phyloP scores from a whole-genome alignment of 768 basidiomycete species.

The Clavulina sp. region DNA sequence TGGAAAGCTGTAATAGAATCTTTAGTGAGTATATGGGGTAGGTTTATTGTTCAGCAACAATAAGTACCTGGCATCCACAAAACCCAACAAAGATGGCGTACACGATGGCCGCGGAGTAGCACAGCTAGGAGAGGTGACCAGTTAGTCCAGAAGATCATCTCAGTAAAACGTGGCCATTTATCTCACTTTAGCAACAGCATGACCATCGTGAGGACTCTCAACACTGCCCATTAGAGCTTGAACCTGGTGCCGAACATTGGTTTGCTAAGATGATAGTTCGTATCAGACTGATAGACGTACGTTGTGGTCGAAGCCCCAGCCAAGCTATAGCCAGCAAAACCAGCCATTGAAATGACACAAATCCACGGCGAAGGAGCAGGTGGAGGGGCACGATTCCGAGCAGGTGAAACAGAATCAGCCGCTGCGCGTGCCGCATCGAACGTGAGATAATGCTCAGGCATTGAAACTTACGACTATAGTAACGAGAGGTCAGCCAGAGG shows the following conservation, averaged over 20 bases:
- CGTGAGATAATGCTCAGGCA: not conserved
- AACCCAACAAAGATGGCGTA: slow-evolving; percentile 22
- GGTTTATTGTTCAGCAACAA: not conserved
- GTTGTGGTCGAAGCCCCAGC: slow-evolving; percentile 9
- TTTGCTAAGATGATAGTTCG: not conserved
- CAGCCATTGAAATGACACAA: not conserved
- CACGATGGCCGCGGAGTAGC: slow-evolving; percentile 21
- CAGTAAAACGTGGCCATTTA: not conserved
- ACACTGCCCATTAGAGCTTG: slow-evolving; percentile 23
- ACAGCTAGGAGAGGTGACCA: slow-evolving; percentile 4
- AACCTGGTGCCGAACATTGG: slow-evolving; percentile 14
- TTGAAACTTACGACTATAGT: not conserved
- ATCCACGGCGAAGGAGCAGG: not conserved
- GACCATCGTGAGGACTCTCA: slow-evolving; percentile 20
- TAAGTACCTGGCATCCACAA: slow-evolving; percentile 23
- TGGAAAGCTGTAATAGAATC: not conserved
- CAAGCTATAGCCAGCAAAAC: slow-evolving; percentile 2
- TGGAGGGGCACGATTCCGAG: not conserved
- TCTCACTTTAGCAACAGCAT: slow-evolving; percentile 18
- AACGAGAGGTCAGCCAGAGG: not conserved
- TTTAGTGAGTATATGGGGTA: not conserved
- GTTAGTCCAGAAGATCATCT: slow-evolving; percentile 6
- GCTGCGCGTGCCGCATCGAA: slow-evolving; percentile 13
- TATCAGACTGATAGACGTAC: not conserved
- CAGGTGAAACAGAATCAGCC: not conserved